Evolutionary conservation across 768 basidiomycete species (phyloP).

Genomic region (Strobilomyces dryophilus): DNA sequence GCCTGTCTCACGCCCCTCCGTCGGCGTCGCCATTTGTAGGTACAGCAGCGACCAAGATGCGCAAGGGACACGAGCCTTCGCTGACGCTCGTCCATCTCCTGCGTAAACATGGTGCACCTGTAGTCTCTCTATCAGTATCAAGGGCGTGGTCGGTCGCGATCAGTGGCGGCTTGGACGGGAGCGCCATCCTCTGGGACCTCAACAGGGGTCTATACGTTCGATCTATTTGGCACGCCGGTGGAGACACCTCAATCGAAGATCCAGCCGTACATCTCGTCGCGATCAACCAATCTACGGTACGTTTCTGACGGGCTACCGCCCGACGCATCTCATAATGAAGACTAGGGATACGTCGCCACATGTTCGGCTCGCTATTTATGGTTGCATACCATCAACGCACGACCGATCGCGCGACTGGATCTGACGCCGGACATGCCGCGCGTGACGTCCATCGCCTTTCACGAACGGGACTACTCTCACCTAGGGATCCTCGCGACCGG

Average conservation of each 20-base stretch:
- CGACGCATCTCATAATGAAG: background rate
- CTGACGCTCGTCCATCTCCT: constrained; percentile 64
- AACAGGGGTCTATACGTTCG: constrained; percentile 78
- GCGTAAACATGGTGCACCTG: constrained; percentile 70
- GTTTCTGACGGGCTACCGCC: constrained; percentile 24
- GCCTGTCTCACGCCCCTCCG: constrained; percentile 36
- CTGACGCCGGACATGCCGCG: constrained; percentile 43
- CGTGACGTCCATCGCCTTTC: constrained; percentile 79
- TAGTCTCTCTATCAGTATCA: constrained; percentile 68
- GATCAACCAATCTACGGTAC: constrained; percentile 84
- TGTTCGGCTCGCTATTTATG: constrained; percentile 69
- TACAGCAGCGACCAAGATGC: constrained; percentile 11
- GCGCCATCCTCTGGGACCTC: constrained; percentile 85
- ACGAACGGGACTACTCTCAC: constrained; percentile 82
- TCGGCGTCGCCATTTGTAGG: constrained; percentile 20
- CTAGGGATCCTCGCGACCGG: constrained; percentile 80
- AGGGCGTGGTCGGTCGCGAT: constrained; percentile 79
- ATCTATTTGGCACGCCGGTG: constrained; percentile 66
- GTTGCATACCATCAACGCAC: constrained; percentile 84
- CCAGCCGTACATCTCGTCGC: constrained; percentile 61
- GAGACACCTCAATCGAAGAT: constrained; percentile 20
- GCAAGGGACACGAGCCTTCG: constrained; percentile 25
- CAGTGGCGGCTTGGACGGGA: constrained; percentile 84
- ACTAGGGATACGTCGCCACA: constrained; percentile 82
- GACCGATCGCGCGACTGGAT: constrained; percentile 69